Conservation (phyloP, 2,329 filamentous ascomycete genomes). For the Apiospora phragmitis region DNA sequence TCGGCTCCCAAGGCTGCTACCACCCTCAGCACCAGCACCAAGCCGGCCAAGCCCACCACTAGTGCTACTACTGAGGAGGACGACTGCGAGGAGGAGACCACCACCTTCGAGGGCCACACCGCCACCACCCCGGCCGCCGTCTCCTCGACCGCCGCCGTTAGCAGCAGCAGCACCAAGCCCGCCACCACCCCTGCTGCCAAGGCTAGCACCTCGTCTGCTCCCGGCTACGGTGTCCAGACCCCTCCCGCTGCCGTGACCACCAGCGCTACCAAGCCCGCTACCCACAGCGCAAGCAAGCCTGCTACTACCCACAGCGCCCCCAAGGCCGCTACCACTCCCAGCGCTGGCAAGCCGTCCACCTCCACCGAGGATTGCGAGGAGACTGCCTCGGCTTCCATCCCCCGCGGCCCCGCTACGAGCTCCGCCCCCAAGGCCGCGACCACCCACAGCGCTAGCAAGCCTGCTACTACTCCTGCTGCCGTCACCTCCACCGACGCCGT, state of each 20-base stretch:
- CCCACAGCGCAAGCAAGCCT: constrained; percentile 34
- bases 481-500: too few species aligned
- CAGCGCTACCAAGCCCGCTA: constrained; percentile 11
- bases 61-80: neutral
- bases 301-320: constrained; percentile 13
- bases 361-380: neutral
- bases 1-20: constrained; percentile 34
- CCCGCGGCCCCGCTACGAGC: too few species aligned
- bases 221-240: neutral
- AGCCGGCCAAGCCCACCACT: neutral
- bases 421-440: too few species aligned
- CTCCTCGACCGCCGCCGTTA: neutral
- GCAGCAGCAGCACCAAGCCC: neutral
- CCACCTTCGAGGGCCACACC: neutral
- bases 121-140: neutral
- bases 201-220: constrained; percentile 22
- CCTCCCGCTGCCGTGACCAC: neutral
- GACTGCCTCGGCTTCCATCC: neutral
- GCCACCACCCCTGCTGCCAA: constrained; percentile 34
- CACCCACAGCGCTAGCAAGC: neutral
- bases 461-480: too few species aligned
- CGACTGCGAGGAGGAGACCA: neutral
- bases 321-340: neutral
- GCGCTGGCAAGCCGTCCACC: neutral
- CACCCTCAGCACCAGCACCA: neutral